Conservation (phyloP, 768 basidiomycete genomes). For the Naganishia vishniacii region DNA sequence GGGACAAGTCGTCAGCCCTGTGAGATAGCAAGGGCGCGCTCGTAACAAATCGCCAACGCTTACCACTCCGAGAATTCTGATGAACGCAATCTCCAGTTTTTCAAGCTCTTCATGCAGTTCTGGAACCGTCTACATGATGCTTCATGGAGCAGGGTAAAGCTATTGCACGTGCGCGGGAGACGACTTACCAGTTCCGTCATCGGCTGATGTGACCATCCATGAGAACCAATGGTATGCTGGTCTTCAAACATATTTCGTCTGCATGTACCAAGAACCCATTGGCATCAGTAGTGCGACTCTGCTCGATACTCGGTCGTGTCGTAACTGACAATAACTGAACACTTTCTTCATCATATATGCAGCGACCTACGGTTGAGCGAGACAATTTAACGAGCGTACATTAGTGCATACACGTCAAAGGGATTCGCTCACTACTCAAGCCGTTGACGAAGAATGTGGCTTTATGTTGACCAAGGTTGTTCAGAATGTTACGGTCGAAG, state of each 20-base stretch:
- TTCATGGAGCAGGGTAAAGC: background rate
- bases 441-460: conserved; percentile 9
- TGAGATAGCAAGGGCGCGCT: no score
- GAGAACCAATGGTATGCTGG: background rate
- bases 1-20: no score
- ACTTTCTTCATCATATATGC: no score
- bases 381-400: no score
- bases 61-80: background rate
- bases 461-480: background rate
- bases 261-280: no score
- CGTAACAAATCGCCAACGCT: background rate
- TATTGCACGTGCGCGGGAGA: background rate
- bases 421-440: background rate
- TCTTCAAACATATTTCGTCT: background rate
- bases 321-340: no score
- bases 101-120: background rate
- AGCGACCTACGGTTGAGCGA: no score
- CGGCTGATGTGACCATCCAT: background rate
- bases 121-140: background rate
- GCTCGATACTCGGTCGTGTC: no score
- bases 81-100: background rate
- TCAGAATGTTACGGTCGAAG: background rate
- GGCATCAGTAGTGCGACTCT: no score
- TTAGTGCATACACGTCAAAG: no score
- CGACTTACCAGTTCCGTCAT: background rate